Base-by-base conservation (phyloP, 768 basidiomycete genomes). In the Termitomyces sp. region DNA sequence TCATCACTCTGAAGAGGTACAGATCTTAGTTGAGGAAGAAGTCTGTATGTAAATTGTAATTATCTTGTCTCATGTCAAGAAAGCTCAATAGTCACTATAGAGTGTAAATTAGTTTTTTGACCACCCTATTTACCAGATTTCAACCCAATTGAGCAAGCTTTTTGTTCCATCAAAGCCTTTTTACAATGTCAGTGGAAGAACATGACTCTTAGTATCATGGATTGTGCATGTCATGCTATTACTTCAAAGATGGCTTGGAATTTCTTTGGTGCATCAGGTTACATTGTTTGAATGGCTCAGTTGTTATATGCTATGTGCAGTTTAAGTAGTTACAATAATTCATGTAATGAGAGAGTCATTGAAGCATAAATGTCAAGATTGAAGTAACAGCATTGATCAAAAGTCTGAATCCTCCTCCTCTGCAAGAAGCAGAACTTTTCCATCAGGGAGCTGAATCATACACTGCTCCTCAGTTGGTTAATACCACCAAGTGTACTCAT, bases 261-360 rank as follows among this genome's bases (percentile, higher is more conserved):
- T 22, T 54, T 54, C 18, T 54, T 54, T 54, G 52, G n/a, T 7
- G 13, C 52, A 33, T 53, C 52, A 36, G 52, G 52, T 20, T 53
- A 53, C n/a, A n/a, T 53, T 33, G 52, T 53, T 6, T 53, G 18
- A 38, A 20, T 15, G n/a, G n/a, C n/a, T n/a, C n/a, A n/a, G n/a
- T n/a, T 39, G 3, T 39, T 11, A 9, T 39, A 39, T 35, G 33
- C 33, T 8, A 35, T 35, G 13, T 39, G 38, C 38, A 39, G 38
- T 8, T 35, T 5, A 35, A 35, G 33, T 35, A 35, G 38, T 15
- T 13, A 39, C 38, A 39, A 15, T 11, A 39, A 39, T 39, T 39
- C 38, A 39, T 39, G 38, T 13, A 39, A 39, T 39, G 38, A 15
- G 9, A 8, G 11, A 11, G 13, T 11, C 38, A 39, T 39, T 39